Conservation (phyloP, 306 rosid species). For the Cicer yamashitae region DNA sequence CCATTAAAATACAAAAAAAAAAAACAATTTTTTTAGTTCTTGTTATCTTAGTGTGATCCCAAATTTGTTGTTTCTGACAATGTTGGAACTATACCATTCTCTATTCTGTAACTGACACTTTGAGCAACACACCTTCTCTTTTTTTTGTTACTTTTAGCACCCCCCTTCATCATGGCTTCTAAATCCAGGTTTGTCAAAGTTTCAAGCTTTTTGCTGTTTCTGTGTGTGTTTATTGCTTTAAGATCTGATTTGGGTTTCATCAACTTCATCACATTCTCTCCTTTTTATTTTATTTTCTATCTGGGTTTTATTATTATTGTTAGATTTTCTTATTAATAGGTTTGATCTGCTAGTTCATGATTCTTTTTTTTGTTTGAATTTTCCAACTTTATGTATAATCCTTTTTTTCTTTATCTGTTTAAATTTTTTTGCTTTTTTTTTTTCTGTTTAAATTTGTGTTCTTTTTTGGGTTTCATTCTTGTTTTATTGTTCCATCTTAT, state of each 20-base stretch:
- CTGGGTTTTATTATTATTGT: constrained; percentile 5
- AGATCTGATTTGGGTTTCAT: constrained; percentile 63
- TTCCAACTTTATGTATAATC: constrained; percentile 4
- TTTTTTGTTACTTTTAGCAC: constrained; percentile 16
- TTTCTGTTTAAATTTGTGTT: constrained; percentile 18
- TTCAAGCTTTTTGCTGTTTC: constrained; percentile 22
- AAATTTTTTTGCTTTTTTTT: constrained; percentile 23
- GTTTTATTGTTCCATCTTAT: background rate
- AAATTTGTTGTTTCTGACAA: constrained; percentile 48
- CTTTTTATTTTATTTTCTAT: background rate
- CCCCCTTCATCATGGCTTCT: constrained; percentile 60
- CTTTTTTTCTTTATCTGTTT: constrained; percentile 5
- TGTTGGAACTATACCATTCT: constrained; percentile 58
- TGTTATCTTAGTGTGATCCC: constrained; percentile 47
- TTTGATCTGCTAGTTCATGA: constrained; percentile 56
- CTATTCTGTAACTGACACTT: constrained; percentile 41
- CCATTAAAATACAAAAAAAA: background rate
- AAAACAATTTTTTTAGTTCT: background rate
- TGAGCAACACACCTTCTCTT: background rate
- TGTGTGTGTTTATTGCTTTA: background rate
- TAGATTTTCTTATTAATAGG: constrained; percentile 33
- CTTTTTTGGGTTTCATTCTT: constrained; percentile 1
- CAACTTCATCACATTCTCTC: constrained; percentile 16
- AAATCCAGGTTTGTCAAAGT: constrained; percentile 70
- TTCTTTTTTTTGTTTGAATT: constrained; percentile 5